Evolutionary conservation across 179 eudicot genomes (phyloP).

Genomic region (Silene noctiflora): DNA sequence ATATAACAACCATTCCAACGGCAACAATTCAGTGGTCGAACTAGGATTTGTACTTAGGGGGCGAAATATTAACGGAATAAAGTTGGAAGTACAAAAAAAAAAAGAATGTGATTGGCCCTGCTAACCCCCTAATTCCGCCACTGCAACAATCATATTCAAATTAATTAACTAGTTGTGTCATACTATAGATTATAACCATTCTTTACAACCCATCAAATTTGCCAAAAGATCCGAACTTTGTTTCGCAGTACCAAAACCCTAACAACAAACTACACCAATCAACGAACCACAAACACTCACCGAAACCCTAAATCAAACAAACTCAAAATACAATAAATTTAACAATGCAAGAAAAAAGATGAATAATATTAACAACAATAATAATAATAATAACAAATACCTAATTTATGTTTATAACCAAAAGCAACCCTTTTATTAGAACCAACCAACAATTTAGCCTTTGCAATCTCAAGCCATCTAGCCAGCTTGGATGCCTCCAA

Average conservation of each 20-base stretch:
- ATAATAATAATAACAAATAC: conserved; percentile 31
- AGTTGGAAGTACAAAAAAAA: no score
- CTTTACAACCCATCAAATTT: neutral
- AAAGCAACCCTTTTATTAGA: conserved; percentile 37
- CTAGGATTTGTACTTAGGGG: no score
- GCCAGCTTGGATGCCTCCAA: conserved; percentile 28
- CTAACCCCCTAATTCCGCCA: no score
- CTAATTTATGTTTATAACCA: conserved; percentile 41
- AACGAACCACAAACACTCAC: neutral
- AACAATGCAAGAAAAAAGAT: neutral
- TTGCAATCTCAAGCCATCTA: conserved; percentile 32
- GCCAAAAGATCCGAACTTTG: neutral
- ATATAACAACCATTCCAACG: neutral
- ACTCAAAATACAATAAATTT: neutral
- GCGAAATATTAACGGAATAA: no score
- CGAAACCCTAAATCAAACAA: neutral
- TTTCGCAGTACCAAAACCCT: neutral
- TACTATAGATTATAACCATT: neutral
- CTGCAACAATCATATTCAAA: no score
- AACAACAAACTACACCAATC: neutral
- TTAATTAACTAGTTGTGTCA: no score
- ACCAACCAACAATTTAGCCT: conserved; percentile 35
- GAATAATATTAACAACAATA: neutral
- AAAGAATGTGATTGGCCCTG: no score
- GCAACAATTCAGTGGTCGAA: no score